These are phyloP conservation scores for Hericium coralloides DNA, from an alignment of 768 basidiomycete species.

Conservation along the genomic window DNA sequence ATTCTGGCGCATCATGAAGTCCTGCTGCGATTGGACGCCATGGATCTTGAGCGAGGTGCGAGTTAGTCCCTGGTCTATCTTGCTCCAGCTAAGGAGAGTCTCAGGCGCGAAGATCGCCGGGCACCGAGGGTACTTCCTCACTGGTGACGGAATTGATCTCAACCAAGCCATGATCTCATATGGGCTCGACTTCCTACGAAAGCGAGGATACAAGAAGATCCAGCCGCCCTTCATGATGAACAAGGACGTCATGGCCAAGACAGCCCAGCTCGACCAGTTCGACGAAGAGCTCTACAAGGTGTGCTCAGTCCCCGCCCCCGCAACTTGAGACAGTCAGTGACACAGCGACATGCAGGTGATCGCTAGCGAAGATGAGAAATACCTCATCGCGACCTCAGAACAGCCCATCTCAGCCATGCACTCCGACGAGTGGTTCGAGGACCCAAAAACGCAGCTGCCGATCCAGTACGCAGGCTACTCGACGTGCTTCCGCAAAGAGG, in stretches of 20 bases:
- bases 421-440: constrained; percentile 96
- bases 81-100: neutral
- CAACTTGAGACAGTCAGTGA: neutral
- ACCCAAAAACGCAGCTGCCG: constrained; percentile 87
- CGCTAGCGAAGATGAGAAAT: constrained; percentile 90
- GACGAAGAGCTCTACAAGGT: constrained; percentile 99
- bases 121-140: constrained; percentile 95
- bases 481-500: constrained; percentile 99
- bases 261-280: constrained; percentile 95
- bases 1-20: constrained; percentile 99
- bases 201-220: constrained; percentile 81
- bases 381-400: constrained; percentile 97
- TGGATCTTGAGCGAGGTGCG: constrained; percentile 94
- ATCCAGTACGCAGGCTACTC: constrained; percentile 82
- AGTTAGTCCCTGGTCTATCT: neutral
- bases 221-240: constrained; percentile 99
- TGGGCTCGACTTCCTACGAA: constrained; percentile 86
- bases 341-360: constrained; percentile 48
- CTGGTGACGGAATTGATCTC: constrained; percentile 90
- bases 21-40: constrained; percentile 84
- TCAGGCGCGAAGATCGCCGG: constrained; percentile 87
- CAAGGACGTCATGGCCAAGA: constrained; percentile 95
- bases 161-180: constrained; percentile 95
- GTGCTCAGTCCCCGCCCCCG: constrained; percentile 3
- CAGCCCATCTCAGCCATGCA: constrained; percentile 97